A percentile compares a stretch with the other conserved stretches of the same genome.
These are phyloP conservation scores for Sergeia podlipaevii DNA, from an alignment of 208 protist species.

Conservation along the genomic window DNA sequence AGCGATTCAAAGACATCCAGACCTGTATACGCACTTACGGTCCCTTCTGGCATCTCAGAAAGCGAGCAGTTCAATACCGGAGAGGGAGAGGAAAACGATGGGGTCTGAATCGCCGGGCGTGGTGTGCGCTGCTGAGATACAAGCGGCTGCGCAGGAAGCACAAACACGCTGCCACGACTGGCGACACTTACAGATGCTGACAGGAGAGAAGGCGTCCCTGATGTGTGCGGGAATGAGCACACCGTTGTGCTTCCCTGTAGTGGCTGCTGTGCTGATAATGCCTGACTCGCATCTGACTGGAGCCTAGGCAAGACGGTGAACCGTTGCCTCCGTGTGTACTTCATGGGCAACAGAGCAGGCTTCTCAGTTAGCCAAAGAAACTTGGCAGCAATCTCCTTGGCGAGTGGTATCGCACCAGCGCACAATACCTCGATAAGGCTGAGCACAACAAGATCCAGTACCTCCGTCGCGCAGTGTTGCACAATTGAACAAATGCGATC, in stretches of 20 bases:
- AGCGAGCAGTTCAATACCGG: too few relatives aligned
- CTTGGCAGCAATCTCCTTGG: slow-evolving; percentile 67
- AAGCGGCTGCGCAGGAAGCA: slow-evolving; percentile 36
- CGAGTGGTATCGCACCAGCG: slow-evolving; percentile 51
- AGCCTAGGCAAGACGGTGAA: too few relatives aligned
- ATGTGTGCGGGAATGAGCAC: too few relatives aligned
- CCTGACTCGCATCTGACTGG: slow-evolving; percentile 7
- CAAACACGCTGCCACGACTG: slow-evolving; percentile 15
- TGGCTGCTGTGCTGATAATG: not conserved
- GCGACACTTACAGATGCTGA: too few relatives aligned
- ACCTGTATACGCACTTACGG: slow-evolving; percentile 33
- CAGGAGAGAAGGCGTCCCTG: slow-evolving; percentile 1
- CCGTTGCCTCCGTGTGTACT: too few relatives aligned
- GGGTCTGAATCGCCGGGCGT: not conserved
- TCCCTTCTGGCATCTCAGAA: slow-evolving; percentile 27
- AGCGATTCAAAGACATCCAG: slow-evolving; percentile 62
- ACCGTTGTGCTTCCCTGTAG: not conserved
- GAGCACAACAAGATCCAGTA: slow-evolving; percentile 82
- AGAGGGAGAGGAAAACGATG: not conserved
- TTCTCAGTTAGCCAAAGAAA: slow-evolving; percentile 36
- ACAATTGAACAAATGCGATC: slow-evolving; percentile 43
- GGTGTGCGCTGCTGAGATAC: slow-evolving; percentile 17
- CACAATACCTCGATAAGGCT: slow-evolving; percentile 46
- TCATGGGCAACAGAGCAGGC: slow-evolving; percentile 9
- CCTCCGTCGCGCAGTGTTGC: slow-evolving; percentile 83